Percentiles rank a stretch among this genome's conserved stretches.
Evolutionary conservation across 306 rosid genomes (phyloP).

Genomic region (Vigna hirtella): DNA sequence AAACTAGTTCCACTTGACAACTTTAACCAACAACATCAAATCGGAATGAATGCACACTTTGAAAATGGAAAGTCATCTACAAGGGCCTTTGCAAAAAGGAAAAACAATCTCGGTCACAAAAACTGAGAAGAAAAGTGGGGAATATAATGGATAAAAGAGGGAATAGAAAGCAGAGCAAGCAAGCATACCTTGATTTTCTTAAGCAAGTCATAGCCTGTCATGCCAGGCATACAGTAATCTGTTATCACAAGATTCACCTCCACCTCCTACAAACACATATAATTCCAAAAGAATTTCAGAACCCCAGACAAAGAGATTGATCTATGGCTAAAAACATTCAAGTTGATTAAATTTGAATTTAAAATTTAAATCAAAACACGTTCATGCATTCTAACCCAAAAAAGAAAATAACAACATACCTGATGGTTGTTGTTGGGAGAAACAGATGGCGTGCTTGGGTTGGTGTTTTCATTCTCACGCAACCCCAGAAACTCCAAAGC

Average conservation of each 20-base stretch:
- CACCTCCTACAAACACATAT: constrained; percentile 63
- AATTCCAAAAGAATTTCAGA: constrained; percentile 44
- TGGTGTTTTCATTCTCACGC: constrained; percentile 58
- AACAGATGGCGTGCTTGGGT: constrained; percentile 56
- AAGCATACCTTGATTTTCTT: constrained; percentile 83
- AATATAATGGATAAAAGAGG: constrained; percentile 44
- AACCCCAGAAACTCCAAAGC: constrained; percentile 92
- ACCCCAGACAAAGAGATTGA: constrained; percentile 34
- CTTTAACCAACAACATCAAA: constrained; percentile 27
- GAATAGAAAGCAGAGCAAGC: constrained; percentile 42
- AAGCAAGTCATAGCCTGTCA: constrained; percentile 97
- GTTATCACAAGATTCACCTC: constrained; percentile 93
- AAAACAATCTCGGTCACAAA: constrained; percentile 41
- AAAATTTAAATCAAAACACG: neutral
- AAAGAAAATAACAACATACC: constrained; percentile 54
- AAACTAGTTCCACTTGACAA: constrained; percentile 46
- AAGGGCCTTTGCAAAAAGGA: neutral
- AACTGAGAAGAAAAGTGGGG: constrained; percentile 35
- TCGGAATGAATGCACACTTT: constrained; percentile 42
- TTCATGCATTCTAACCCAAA: constrained; percentile 18
- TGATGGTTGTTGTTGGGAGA: constrained; percentile 57
- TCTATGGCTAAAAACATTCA: neutral
- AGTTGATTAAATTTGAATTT: neutral
- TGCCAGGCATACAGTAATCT: constrained; percentile 98
- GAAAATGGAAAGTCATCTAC: constrained; percentile 38